phyloP scores from a whole-genome alignment of 805 yeast species.

The Candida quercuum region DNA sequence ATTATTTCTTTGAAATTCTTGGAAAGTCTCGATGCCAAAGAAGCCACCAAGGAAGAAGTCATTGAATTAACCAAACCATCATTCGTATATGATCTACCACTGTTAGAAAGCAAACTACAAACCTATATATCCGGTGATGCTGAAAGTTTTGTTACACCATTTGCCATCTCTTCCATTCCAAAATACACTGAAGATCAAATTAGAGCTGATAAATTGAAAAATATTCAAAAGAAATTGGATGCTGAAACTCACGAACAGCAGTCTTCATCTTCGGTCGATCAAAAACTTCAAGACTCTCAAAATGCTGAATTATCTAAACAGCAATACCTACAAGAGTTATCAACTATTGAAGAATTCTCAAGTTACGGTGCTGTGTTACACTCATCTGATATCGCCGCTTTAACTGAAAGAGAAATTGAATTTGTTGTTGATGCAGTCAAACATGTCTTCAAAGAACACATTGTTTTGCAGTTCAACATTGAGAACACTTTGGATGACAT shows the following conservation, averaged over 20 bases:
- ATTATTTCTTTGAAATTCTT: conserved; percentile 74
- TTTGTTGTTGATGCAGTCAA: conserved; percentile 81
- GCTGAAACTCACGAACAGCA: conserved; percentile 20
- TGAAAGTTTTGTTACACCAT: conserved; percentile 43
- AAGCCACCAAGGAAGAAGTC: conserved; percentile 28
- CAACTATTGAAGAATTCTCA: conserved; percentile 66
- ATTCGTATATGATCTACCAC: conserved; percentile 63
- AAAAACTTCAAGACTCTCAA: conserved; percentile 16
- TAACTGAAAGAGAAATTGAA: conserved; percentile 92
- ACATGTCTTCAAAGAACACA: conserved; percentile 70
- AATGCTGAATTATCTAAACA: conserved; percentile 42
- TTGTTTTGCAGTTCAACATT: conserved; percentile 77
- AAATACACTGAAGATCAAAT: conserved; percentile 60
- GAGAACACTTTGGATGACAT: conserved; percentile 80
- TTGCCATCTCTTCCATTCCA: conserved; percentile 69
- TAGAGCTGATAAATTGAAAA: conserved; percentile 56
- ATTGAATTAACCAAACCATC: conserved; percentile 60
- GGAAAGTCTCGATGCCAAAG: conserved; percentile 28
- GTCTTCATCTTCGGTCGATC: neutral
- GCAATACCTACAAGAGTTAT: conserved; percentile 64
- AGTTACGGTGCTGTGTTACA: conserved; percentile 72
- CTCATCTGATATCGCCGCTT: conserved; percentile 55
- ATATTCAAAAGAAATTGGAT: conserved; percentile 35
- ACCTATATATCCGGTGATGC: conserved; percentile 51
- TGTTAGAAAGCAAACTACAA: conserved; percentile 74